A percentile compares a stretch with the other conserved stretches of the same genome.
Conservation (phyloP, 2,329 filamentous ascomycete genomes). For the Neopestalotiopsis rosae region DNA sequence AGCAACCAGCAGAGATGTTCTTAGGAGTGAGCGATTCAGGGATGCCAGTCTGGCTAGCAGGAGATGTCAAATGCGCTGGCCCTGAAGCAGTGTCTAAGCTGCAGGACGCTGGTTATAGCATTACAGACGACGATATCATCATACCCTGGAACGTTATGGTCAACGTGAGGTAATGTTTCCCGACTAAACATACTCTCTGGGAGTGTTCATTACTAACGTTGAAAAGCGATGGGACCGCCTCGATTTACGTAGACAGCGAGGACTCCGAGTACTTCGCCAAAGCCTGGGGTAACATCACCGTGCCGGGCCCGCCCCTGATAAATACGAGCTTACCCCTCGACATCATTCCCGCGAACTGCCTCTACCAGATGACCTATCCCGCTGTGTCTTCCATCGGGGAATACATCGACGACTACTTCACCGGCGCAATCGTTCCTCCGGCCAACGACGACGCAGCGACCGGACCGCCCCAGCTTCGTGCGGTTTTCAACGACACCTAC, state of each 20-base stretch:
- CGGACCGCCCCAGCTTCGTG: conserved; percentile 1
- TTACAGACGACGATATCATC: neutral
- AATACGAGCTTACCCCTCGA: conserved; percentile 2
- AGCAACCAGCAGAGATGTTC: neutral
- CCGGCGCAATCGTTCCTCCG: neutral
- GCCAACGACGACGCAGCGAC: neutral
- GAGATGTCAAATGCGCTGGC: conserved; percentile 5
- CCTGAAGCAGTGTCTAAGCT: neutral
- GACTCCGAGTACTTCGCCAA: too few relatives aligned
- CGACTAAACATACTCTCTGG: neutral
- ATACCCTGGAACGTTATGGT: conserved; percentile 13
- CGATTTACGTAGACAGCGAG: neutral
- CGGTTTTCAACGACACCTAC: neutral
- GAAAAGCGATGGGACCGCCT: neutral
- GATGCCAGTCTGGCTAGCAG: neutral
- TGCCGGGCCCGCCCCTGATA: neutral
- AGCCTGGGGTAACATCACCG: neutral
- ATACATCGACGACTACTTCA: neutral
- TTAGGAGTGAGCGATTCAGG: too few relatives aligned
- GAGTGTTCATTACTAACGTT: neutral
- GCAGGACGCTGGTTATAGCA: neutral
- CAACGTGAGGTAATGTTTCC: neutral
- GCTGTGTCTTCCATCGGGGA: neutral
- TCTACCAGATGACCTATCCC: neutral
- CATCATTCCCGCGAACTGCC: conserved; percentile 1